Percentiles rank a stretch among this genome's conserved stretches.
Evolutionary conservation across 2,329 filamentous ascomycete genomes (phyloP).

Genomic region (Epichloe sibirici): DNA sequence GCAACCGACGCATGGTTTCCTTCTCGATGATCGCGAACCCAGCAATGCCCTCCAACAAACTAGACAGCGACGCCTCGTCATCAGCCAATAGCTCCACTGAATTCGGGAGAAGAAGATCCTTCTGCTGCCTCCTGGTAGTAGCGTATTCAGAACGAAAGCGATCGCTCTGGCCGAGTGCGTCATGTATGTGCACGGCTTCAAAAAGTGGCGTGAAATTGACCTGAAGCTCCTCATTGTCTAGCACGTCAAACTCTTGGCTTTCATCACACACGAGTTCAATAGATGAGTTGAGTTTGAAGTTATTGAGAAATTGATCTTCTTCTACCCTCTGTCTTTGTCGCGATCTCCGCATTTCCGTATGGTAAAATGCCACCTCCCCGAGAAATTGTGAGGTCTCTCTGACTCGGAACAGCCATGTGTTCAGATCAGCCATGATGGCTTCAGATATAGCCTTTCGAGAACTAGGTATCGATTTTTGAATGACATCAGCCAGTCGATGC

Average conservation of each 20-base stretch:
- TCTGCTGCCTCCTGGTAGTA: constrained; percentile 80
- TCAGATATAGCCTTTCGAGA: constrained; percentile 91
- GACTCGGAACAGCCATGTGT: constrained; percentile 92
- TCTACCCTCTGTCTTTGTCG: constrained; percentile 76
- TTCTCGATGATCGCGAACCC: constrained; percentile 96
- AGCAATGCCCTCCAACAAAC: constrained; percentile 81
- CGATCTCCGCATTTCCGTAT: constrained; percentile 76
- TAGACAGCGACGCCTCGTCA: constrained; percentile 77
- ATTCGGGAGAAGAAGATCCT: constrained; percentile 73
- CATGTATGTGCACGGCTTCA: constrained; percentile 91
- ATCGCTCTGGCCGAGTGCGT: constrained; percentile 83
- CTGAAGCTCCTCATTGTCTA: constrained; percentile 89
- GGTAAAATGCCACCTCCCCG: constrained; percentile 92
- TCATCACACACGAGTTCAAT: constrained; percentile 95
- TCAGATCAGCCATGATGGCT: constrained; percentile 91
- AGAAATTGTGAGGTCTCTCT: constrained; percentile 92
- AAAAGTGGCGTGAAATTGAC: constrained; percentile 92
- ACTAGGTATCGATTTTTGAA: constrained; percentile 87
- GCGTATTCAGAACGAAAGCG: constrained; percentile 86
- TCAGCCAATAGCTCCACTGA: constrained; percentile 69
- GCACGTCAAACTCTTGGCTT: constrained; percentile 84
- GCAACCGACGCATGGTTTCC: constrained; percentile 77
- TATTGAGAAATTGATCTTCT: constrained; percentile 58
- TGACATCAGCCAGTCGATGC: constrained; percentile 88
- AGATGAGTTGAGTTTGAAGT: constrained; percentile 88